A percentile compares a stretch with the other conserved stretches of the same genome.
phyloP scores from a whole-genome alignment of 306 rosid genomes.

The Senna siamea region DNA sequence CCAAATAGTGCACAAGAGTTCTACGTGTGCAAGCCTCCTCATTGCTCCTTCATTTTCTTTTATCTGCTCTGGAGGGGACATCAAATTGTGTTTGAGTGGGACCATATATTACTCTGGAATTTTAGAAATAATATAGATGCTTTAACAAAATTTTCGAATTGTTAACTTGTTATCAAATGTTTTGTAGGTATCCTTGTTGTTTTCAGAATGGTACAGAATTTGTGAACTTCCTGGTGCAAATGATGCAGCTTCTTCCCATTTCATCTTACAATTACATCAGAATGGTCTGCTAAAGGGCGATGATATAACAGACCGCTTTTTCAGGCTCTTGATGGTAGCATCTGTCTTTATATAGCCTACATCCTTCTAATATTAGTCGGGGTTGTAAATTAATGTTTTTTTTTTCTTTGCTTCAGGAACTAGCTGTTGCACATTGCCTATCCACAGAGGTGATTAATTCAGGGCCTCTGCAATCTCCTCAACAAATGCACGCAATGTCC shows the following conservation, averaged over 20 bases:
- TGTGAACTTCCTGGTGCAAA: slow-evolving; percentile 87
- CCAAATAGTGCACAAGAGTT: neutral
- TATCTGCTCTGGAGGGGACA: neutral
- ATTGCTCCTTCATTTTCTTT: neutral
- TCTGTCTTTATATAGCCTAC: slow-evolving; percentile 21
- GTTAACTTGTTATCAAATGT: slow-evolving; percentile 24
- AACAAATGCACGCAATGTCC: slow-evolving; percentile 67
- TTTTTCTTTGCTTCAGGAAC: slow-evolving; percentile 56
- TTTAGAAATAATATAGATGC: neutral
- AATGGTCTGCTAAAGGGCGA: slow-evolving; percentile 89
- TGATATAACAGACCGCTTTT: slow-evolving; percentile 86
- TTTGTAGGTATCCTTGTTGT: slow-evolving; percentile 75
- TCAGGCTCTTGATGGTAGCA: slow-evolving; percentile 70
- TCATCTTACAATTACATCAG: slow-evolving; percentile 74
- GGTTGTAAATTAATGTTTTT: slow-evolving; percentile 12
- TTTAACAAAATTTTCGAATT: neutral
- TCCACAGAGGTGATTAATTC: slow-evolving; percentile 75
- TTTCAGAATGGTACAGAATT: slow-evolving; percentile 82
- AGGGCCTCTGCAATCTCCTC: slow-evolving; percentile 72
- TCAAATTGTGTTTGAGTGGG: slow-evolving; percentile 3
- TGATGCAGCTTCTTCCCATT: slow-evolving; percentile 67
- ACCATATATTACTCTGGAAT: neutral
- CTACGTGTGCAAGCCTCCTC: neutral
- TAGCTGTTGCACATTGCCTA: slow-evolving; percentile 78
- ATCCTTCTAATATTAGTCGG: neutral